A percentile compares a stretch with the other conserved stretches of the same genome.
These are phyloP conservation scores for Podila clonocystis DNA, from an alignment of 192 early-diverging fungal species.

Conservation along the genomic window DNA sequence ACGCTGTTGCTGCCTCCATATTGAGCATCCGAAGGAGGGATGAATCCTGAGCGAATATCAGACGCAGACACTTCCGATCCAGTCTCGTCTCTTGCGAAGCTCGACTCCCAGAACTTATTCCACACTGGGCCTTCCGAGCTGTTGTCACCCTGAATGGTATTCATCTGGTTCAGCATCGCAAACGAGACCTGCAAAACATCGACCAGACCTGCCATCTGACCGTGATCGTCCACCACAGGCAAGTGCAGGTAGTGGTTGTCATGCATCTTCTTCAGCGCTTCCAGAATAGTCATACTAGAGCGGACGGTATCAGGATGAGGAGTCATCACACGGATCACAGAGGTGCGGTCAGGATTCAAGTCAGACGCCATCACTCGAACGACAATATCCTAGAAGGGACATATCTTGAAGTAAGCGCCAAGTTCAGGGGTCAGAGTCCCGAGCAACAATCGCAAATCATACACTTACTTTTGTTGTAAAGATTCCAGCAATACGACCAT, in stretches of 20 bases:
- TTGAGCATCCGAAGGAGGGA: conserved; percentile 21
- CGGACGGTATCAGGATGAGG: conserved; percentile 81
- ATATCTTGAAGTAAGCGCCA: neutral
- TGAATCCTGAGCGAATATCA: conserved; percentile 26
- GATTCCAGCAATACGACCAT: conserved; percentile 78
- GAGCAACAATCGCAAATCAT: no score
- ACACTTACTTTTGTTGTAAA: conserved; percentile 55
- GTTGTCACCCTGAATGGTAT: conserved; percentile 52
- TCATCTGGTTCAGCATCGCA: conserved; percentile 79
- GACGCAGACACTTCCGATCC: conserved; percentile 46
- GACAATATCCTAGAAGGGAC: conserved; percentile 74
- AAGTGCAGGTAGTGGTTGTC: conserved; percentile 78
- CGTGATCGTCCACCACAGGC: conserved; percentile 73
- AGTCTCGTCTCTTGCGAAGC: conserved; percentile 49
- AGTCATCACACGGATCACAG: conserved; percentile 96
- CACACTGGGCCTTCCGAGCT: conserved; percentile 39
- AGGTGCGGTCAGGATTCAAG: conserved; percentile 85
- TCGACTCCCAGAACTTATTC: conserved; percentile 56
- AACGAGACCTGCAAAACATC: conserved; percentile 85
- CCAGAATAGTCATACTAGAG: conserved; percentile 73
- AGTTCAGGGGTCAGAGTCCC: no score
- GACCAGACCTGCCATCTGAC: conserved; percentile 76
- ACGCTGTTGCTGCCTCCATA: conserved; percentile 22
- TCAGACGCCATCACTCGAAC: conserved; percentile 85
- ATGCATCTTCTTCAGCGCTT: conserved; percentile 84